Base-by-base conservation (phyloP, 2,329 filamentous ascomycete species). In the Plenodomus lindquistii region DNA sequence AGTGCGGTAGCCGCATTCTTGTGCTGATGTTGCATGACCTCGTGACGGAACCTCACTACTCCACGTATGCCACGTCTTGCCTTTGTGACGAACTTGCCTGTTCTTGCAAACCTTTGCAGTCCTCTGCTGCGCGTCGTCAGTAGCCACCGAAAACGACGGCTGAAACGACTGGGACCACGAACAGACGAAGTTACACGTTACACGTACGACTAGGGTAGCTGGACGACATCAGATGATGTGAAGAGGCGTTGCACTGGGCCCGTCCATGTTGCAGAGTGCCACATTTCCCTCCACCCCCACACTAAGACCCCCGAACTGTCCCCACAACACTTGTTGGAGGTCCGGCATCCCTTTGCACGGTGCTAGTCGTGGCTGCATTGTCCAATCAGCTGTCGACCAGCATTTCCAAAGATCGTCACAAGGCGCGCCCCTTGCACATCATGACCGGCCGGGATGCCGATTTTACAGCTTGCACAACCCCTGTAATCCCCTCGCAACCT, bases 171-270 rank as follows among this genome's bases (percentile, higher is more conserved):
- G 64, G 65, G 48, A 62, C 62, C 66, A 69, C 63, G 60, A 63
- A 38, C 58, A 53, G 56, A 54, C 56, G 48, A 54, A 58, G 48
- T 47, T 40, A 48, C 42, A 9, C 9, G 9, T 31, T 9, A n/a
- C n/a, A 31, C 27, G 9, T 31, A 31, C 16, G 35, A 18, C 35
- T 16, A 9, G 18, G 35, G 35, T 20, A 37, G 35, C 8, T 40
- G 45, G 55, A 42, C 50, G 55, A 63, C 62, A 71, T 70, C 68
- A 72, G 67, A 72, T 71, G 68, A 69, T 67, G 61, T 54, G 52
- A 58, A 59, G 54, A 56, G 53, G 47, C 49, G 50, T 43, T 8
- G 46, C 42, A 39, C 54, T 58, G 51, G 46, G 51, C 48, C 46
- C 50, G 47, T 46, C 48, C 49, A 52, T 31, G 55, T 50, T 48